Evolutionary conservation across 2,329 filamentous ascomycete genomes (phyloP).

Genomic region (Penicillium sclerotigenum): DNA sequence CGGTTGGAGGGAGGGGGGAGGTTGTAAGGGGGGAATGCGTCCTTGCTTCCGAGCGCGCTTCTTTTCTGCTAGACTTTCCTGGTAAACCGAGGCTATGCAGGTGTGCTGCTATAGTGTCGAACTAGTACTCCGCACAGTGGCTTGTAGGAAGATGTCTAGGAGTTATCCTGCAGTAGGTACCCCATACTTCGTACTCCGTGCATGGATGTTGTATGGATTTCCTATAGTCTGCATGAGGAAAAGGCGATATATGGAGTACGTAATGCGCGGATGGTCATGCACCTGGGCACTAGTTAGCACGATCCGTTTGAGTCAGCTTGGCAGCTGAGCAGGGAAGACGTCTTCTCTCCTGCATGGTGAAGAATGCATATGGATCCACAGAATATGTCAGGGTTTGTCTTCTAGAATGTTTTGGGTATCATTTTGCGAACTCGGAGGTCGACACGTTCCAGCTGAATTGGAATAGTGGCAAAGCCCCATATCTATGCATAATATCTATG

Average conservation of each 20-base stretch:
- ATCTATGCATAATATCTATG: no score
- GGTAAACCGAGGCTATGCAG: not conserved
- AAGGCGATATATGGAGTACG: not conserved
- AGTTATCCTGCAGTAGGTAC: not conserved
- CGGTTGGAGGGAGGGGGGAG: not conserved
- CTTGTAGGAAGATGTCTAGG: not conserved
- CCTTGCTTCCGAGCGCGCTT: constrained; percentile 7
- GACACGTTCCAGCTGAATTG: not conserved
- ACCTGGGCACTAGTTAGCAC: not conserved
- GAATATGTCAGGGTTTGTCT: not conserved
- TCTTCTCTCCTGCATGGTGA: not conserved
- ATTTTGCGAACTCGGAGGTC: not conserved
- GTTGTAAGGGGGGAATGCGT: not conserved
- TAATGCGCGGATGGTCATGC: not conserved
- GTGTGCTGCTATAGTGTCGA: not conserved
- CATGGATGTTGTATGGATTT: not conserved
- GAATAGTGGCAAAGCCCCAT: not conserved
- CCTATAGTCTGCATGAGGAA: not conserved
- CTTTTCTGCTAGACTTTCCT: no score
- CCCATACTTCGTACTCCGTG: not conserved
- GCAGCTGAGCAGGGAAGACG: not conserved
- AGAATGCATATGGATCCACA: not conserved
- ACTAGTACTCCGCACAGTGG: not conserved
- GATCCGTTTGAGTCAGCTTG: not conserved
- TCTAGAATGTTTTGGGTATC: not conserved